These are phyloP conservation scores for Hura crepitans DNA, from an alignment of 441 rosid genomes.

Conservation along the genomic window DNA sequence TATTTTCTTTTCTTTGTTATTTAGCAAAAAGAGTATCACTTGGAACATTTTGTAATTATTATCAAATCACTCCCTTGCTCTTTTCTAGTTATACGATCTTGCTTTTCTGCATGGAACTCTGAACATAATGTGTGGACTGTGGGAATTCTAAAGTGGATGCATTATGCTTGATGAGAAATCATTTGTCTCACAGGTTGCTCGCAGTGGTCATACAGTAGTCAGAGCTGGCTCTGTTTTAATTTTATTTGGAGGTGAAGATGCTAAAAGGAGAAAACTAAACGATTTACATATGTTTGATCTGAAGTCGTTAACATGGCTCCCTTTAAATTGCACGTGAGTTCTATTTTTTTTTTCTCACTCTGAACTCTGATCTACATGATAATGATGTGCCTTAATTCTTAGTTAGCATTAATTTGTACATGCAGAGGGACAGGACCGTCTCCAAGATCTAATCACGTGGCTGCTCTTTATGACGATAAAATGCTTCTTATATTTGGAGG, in stretches of 20 bases:
- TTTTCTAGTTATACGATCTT: constrained; percentile 5
- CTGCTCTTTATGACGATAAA: constrained; percentile 80
- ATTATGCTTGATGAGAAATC: constrained; percentile 10
- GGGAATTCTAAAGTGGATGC: neutral
- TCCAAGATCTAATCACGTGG: constrained; percentile 82
- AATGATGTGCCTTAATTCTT: neutral
- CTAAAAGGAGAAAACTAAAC: constrained; percentile 82
- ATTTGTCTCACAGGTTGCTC: constrained; percentile 57
- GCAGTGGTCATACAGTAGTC: constrained; percentile 82
- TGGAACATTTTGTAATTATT: neutral
- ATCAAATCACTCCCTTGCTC: neutral
- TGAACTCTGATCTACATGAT: neutral
- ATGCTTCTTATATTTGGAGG: constrained; percentile 84
- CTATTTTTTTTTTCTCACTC: constrained; percentile 8
- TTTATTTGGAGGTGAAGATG: constrained; percentile 92
- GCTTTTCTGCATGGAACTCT: neutral
- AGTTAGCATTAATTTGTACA: constrained; percentile 7
- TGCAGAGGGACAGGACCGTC: constrained; percentile 87
- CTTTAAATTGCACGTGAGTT: constrained; percentile 92
- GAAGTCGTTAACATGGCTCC: constrained; percentile 92
- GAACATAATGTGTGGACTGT: neutral
- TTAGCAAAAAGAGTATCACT: neutral
- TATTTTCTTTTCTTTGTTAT: neutral
- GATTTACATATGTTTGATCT: constrained; percentile 96
- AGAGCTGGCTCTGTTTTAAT: constrained; percentile 73